Evolutionary conservation across 2,329 filamentous ascomycete species (phyloP).

Genomic region (Thermothelomyces thermophilus): DNA sequence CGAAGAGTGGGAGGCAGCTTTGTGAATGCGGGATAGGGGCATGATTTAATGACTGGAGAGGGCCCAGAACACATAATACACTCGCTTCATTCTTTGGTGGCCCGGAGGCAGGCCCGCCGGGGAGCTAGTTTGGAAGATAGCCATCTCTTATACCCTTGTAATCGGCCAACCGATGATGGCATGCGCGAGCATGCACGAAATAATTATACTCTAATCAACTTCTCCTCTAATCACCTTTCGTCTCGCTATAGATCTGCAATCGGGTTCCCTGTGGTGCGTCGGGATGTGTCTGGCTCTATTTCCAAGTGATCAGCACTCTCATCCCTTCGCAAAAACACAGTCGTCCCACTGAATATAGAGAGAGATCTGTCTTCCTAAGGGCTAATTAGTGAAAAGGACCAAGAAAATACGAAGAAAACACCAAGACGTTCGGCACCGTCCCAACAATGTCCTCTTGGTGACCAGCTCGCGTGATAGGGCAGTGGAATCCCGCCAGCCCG

Average conservation of each 20-base stretch:
- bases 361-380: no score
- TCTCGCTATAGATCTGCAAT: no score
- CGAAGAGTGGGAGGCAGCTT: background rate
- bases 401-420: no score
- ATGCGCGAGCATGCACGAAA: background rate
- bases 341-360: no score
- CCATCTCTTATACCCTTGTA: constrained; percentile 13
- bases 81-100: constrained; percentile 4
- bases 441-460: no score
- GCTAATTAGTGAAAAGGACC: no score
- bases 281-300: no score
- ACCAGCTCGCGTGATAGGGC: constrained; percentile 29
- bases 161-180: constrained; percentile 7
- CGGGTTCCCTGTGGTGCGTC: no score
- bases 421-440: no score
- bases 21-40: constrained; percentile 1
- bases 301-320: no score
- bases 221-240: constrained; percentile 9
- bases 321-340: no score
- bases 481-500: constrained; percentile 25
- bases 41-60: constrained; percentile 8
- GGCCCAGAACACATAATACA: constrained; percentile 3
- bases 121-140: background rate
- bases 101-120: constrained; percentile 5
- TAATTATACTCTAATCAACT: constrained; percentile 13